Evolutionary conservation across 2,329 filamentous ascomycete species (phyloP).

Genomic region (Zymoseptoria tritici): DNA sequence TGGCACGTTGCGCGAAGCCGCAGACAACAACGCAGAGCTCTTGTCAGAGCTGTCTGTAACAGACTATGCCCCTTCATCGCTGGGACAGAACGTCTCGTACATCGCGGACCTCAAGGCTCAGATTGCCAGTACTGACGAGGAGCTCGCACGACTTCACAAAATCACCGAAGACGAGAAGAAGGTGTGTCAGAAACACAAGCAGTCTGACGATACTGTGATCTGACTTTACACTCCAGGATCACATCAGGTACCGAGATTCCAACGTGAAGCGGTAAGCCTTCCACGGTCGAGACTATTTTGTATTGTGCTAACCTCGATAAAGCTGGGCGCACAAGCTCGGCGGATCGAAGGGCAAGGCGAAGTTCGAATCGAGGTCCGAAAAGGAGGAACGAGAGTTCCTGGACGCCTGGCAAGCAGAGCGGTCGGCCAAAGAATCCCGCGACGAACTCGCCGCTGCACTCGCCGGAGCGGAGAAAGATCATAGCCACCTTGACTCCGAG

Average conservation of each 20-base stretch:
- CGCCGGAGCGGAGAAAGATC: conserved; percentile 33
- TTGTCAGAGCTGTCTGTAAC: conserved; percentile 43
- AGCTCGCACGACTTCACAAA: conserved; percentile 34
- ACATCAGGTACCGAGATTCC: conserved; percentile 48
- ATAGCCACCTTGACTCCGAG: conserved; percentile 32
- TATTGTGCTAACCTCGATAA: not conserved
- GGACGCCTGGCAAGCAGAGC: conserved; percentile 44
- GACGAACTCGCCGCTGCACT: conserved; percentile 37
- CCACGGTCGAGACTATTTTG: not conserved
- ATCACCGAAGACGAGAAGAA: conserved; percentile 43
- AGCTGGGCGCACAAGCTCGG: conserved; percentile 44
- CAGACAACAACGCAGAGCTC: conserved; percentile 31
- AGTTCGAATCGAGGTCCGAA: conserved; percentile 43
- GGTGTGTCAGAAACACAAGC: not conserved
- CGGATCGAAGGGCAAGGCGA: conserved; percentile 39
- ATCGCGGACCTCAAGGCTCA: conserved; percentile 42
- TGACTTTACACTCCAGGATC: conserved; percentile 28
- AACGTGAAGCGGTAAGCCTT: conserved; percentile 39
- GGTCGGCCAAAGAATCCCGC: conserved; percentile 39
- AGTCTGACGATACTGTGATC: not conserved
- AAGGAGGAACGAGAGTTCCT: conserved; percentile 52
- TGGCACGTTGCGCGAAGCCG: conserved; percentile 12
- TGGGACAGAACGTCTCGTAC: conserved; percentile 41
- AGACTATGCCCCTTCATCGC: conserved; percentile 41
- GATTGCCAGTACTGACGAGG: conserved; percentile 31